A percentile compares a stretch with the other conserved stretches of the same genome.
Conservation (phyloP, 257 asterid genomes). For the Vinca minor region DNA sequence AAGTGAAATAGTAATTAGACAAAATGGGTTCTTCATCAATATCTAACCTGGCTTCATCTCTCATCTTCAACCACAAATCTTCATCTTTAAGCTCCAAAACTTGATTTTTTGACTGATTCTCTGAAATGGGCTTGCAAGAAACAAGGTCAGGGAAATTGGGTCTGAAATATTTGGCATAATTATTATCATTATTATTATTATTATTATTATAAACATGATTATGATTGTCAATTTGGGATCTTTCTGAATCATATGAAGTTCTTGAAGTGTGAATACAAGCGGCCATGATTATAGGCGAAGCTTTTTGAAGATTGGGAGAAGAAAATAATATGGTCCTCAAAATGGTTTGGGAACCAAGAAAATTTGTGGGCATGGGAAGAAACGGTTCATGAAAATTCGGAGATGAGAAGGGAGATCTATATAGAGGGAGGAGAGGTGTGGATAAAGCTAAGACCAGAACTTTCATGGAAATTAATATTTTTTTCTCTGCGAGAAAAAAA, state of each 20-base stretch:
- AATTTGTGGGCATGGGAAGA: conserved; percentile 39
- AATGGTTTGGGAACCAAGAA: conserved; percentile 21
- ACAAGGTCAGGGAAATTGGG: conserved; percentile 33
- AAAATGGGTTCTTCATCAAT: conserved; percentile 62
- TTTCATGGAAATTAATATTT: conserved; percentile 4
- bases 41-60: conserved; percentile 61
- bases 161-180: conserved; percentile 36
- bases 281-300: conserved; percentile 38
- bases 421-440: conserved; percentile 11
- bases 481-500: background rate
- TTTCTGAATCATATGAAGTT: conserved; percentile 24
- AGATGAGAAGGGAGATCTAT: conserved; percentile 14
- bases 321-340: conserved; percentile 15
- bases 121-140: conserved; percentile 32
- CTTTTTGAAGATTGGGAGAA: conserved; percentile 7
- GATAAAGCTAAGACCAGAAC: conserved; percentile 5
- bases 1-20: conserved; percentile 42
- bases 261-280: conserved; percentile 55
- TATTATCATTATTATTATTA: conserved; percentile 27
- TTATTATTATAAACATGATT: conserved; percentile 26
- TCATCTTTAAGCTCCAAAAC: conserved; percentile 8
- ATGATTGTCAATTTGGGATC: conserved; percentile 28
- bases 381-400: conserved; percentile 10
- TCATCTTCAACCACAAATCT: conserved; percentile 56
- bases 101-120: conserved; percentile 13